Evolutionary conservation across 345 rosid species (phyloP).

Genomic region (Bruguiera gymnorhiza): DNA sequence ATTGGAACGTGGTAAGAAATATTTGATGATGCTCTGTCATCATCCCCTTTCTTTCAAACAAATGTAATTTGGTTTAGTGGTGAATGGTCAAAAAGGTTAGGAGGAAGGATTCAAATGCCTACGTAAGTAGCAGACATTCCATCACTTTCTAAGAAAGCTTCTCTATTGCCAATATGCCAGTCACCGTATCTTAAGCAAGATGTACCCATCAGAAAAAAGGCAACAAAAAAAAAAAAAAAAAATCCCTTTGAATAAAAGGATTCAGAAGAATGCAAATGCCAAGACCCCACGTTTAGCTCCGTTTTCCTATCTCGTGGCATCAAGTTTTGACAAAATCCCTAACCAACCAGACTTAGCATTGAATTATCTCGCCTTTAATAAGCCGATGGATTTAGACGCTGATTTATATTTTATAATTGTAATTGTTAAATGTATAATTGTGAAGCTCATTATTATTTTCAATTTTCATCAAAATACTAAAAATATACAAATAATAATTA

Average conservation of each 20-base stretch:
- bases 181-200: too few species aligned
- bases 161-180: not conserved
- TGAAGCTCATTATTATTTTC: too few species aligned
- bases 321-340: too few species aligned
- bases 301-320: too few species aligned
- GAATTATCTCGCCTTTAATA: too few species aligned
- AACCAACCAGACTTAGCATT: too few species aligned
- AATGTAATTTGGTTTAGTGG: not conserved
- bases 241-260: not conserved
- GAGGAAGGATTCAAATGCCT: not conserved
- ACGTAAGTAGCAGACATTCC: not conserved
- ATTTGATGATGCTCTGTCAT: not conserved
- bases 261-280: not conserved
- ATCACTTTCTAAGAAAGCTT: not conserved
- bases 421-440: too few species aligned
- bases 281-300: not conserved
- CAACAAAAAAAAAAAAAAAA: too few species aligned
- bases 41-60: not conserved
- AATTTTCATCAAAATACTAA: too few species aligned
- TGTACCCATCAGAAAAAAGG: not conserved
- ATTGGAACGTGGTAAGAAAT: not conserved
- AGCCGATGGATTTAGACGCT: too few species aligned
- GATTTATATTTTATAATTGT: too few species aligned
- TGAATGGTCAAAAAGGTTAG: not conserved
- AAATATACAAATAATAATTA: too few species aligned